Conservation (phyloP, 2,329 filamentous ascomycete species). For the Arthrobotrys sphaeroides region DNA sequence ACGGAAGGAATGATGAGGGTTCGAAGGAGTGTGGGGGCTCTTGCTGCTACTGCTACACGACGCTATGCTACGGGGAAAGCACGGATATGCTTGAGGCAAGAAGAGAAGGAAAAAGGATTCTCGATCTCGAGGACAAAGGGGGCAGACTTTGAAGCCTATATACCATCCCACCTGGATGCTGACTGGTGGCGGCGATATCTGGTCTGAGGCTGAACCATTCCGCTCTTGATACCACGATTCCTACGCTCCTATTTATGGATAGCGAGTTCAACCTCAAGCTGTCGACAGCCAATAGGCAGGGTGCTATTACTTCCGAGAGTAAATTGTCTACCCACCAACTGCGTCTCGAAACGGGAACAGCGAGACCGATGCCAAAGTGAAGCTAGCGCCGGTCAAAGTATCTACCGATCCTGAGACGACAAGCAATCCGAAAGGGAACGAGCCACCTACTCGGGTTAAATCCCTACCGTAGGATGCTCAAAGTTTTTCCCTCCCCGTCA, state of each 20-base stretch:
- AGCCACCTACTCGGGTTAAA: conserved; percentile 33
- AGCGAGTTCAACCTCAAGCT: conserved; percentile 1
- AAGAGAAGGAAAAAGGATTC: not conserved
- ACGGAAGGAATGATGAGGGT: not conserved
- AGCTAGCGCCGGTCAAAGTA: conserved; percentile 10
- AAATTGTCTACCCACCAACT: conserved; percentile 22
- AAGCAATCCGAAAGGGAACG: conserved; percentile 41
- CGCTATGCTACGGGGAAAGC: not conserved
- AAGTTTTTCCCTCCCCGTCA: not conserved
- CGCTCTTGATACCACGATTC: conserved; percentile 21
- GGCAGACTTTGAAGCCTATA: not conserved
- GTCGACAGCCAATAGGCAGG: conserved; percentile 29
- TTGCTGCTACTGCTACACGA: too few relatives aligned
- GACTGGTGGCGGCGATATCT: not conserved
- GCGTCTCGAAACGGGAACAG: conserved; percentile 48
- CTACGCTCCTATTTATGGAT: conserved; percentile 37
- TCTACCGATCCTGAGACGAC: conserved; percentile 43
- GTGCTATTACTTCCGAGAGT: conserved; percentile 7
- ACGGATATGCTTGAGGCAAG: not conserved
- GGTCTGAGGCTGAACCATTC: conserved; percentile 32
- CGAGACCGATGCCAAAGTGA: conserved; percentile 19
- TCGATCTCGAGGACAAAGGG: not conserved
- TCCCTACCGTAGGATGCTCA: conserved; percentile 13
- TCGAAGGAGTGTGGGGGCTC: not conserved
- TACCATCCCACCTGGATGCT: not conserved